Conservation (phyloP, 305 asterid genomes). For the Solanum aculeatissimum region DNA sequence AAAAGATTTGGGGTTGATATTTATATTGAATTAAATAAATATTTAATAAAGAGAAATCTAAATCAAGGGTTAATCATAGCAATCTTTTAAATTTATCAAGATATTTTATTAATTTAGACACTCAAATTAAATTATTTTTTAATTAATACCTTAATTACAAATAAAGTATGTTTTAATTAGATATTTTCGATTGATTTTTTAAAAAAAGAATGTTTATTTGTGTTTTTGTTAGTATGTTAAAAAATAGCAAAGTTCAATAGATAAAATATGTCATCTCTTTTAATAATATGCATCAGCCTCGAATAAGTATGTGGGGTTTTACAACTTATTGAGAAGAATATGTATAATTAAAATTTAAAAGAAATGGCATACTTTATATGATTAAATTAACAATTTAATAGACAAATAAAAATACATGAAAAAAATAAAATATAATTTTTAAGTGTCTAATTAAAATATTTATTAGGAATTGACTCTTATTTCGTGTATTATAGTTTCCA, state of each 20-base stretch:
- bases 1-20: not conserved
- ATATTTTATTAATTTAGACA: no score
- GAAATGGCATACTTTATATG: not conserved
- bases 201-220: not conserved
- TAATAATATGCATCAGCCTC: rapidly evolving
- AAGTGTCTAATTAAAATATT: not conserved
- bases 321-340: not conserved
- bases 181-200: no score
- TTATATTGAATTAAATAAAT: not conserved
- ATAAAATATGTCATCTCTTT: not conserved
- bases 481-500: not conserved
- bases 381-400: not conserved
- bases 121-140: no score
- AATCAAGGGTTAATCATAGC: not conserved
- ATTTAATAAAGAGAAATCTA: not conserved
- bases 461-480: not conserved
- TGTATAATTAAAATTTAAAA: not conserved
- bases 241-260: no score
- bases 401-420: no score
- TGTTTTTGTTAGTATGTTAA: not conserved
- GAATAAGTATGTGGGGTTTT: not conserved
- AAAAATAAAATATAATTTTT: no score
- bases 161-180: not conserved
- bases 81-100: not conserved
- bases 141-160: not conserved